phyloP scores from a whole-genome alignment of 2,329 filamentous ascomycete species.

The Aspergillus pseudotamarii region DNA sequence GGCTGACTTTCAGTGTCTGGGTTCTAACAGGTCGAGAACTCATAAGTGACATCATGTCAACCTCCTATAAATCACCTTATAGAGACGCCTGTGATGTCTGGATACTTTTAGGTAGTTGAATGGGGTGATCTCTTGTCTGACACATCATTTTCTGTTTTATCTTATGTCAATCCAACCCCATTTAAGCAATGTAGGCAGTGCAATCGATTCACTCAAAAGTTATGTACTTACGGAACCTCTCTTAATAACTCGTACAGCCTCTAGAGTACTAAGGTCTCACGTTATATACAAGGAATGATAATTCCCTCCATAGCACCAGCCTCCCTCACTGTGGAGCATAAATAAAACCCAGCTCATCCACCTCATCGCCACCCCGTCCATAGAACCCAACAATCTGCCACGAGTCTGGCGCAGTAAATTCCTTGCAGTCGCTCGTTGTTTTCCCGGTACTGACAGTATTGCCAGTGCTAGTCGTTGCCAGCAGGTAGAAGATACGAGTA shows the following conservation, averaged over 20 bases:
- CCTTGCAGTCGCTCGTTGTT: constrained; percentile 51
- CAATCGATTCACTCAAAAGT: too few relatives aligned
- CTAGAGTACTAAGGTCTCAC: not conserved
- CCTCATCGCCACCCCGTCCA: constrained; percentile 57
- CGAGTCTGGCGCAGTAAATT: constrained; percentile 50
- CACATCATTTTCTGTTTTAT: too few relatives aligned
- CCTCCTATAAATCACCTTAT: too few relatives aligned
- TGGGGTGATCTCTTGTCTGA: too few relatives aligned
- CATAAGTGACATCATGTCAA: too few relatives aligned
- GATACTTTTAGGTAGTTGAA: too few relatives aligned
- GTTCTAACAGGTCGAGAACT: too few relatives aligned
- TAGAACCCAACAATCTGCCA: constrained; percentile 59
- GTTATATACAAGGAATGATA: not conserved
- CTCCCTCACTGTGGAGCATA: constrained; percentile 16
- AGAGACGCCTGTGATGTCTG: too few relatives aligned
- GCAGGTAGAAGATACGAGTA: constrained; percentile 60
- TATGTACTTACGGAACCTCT: not conserved
- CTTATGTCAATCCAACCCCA: too few relatives aligned
- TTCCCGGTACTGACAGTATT: constrained; percentile 51
- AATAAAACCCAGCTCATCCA: constrained; percentile 55
- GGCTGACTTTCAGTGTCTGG: too few relatives aligned
- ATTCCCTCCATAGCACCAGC: not conserved
- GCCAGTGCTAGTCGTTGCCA: constrained; percentile 56
- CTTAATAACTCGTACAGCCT: not conserved
- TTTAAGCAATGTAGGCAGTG: too few relatives aligned